Evolutionary conservation across 192 early-diverging fungal genomes (phyloP), one percentile per base, ranked within the genome.

Genomic region (Lobulomyces angularis): DNA sequence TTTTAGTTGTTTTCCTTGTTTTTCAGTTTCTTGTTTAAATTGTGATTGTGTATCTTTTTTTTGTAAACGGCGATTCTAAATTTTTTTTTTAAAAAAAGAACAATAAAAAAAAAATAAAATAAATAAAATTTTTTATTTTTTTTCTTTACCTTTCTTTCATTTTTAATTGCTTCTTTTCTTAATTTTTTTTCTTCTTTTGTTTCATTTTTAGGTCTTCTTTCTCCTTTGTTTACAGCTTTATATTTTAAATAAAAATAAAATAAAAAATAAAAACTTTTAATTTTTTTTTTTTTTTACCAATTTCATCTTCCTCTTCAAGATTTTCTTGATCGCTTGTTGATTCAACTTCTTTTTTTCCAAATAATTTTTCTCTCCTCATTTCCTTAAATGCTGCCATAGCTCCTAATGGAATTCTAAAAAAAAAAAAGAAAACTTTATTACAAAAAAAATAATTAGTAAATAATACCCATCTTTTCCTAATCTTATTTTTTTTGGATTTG

Each of bases 101-200:
- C 12, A 43, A 43, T 31, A 2, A 22, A 14, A 19, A 34, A 32
- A 17, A 16, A 22, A 8, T 23, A 16, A 12, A 23, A 37, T 14
- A 31, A 24, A 17, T 19, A 43, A 11, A 29, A 25, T 22, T 48
- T 31, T 35, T 43, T 42, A 18, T 41, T 5, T 19, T 25, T 50
- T 8, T 11, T 6, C 22, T 37, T 30, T 74, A 70, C 75, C 74
- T 63, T 75, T 59, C 82, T 82, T 19, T 79, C 79, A 23, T 74
- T 79, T 56, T 99, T 95, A 45, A 90, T 50, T 23, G 72, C 71
- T 47, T 69, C 72, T 59, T 99, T 99, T 37, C 95, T 76, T 33
- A 62, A 64, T 57, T 83, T 84, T 77, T 93, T 94, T 46, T 99
- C 90, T 41, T 91, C 95, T 47, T 71, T 77, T 0, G 81, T 75